Conservation (phyloP, 257 asterid genomes). For the Plantago major region DNA sequence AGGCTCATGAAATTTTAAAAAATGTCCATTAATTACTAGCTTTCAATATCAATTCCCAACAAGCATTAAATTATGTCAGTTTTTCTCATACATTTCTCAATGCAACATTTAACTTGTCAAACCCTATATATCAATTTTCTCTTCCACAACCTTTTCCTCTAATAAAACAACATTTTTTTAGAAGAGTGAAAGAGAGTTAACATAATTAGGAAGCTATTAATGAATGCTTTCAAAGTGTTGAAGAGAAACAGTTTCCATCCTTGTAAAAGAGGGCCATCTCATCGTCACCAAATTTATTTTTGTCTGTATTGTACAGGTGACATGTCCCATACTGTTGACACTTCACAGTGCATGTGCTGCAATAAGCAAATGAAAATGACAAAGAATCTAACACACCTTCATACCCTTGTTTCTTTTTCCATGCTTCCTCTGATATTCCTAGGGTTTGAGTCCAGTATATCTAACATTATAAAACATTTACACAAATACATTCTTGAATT, state of each 20-base stretch:
- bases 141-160: no score
- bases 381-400: slow-evolving; percentile 25
- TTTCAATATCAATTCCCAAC: no score
- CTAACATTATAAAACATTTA: no score
- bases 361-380: slow-evolving; percentile 31
- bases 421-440: slow-evolving; percentile 19
- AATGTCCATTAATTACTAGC: no score
- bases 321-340: not conserved
- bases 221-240: slow-evolving; percentile 20
- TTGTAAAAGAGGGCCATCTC: slow-evolving; percentile 19
- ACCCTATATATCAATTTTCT: no score
- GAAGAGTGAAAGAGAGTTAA: no score
- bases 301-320: slow-evolving; percentile 1
- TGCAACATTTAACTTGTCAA: no score
- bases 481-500: not conserved
- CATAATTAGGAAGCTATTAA: slow-evolving; percentile 6
- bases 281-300: not conserved
- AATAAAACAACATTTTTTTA: no score
- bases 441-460: slow-evolving; percentile 9
- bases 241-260: slow-evolving; percentile 25
- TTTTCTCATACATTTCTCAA: no score
- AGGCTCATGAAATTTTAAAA: no score
- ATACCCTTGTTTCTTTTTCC: slow-evolving; percentile 23
- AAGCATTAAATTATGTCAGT: no score
- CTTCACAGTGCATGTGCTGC: slow-evolving; percentile 7